phyloP scores from a whole-genome alignment of 345 rosid genomes.

The Gossypium longicalyx region DNA sequence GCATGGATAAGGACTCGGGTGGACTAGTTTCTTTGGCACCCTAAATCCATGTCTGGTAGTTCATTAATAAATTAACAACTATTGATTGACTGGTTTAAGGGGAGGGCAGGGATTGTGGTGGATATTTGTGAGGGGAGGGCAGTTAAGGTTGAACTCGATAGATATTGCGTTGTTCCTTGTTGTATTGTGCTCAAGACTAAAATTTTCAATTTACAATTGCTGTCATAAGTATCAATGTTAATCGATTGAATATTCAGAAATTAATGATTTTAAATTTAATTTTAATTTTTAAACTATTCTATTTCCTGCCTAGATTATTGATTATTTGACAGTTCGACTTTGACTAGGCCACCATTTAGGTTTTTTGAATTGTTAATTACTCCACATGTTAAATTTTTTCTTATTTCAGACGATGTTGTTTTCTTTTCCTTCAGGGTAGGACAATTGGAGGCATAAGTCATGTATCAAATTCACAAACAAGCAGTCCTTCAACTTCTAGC shows the following conservation, averaged over 20 bases:
- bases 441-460: conserved; percentile 43
- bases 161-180: background rate
- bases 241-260: background rate
- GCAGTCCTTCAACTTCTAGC: conserved; percentile 40
- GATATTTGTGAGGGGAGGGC: background rate
- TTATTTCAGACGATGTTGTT: background rate
- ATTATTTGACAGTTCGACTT: background rate
- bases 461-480: conserved; percentile 32
- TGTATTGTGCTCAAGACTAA: background rate
- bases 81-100: background rate
- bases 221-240: background rate
- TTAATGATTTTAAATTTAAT: background rate
- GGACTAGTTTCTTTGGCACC: background rate
- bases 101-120: background rate
- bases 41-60: background rate
- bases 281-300: too few relatives aligned
- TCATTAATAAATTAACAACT: background rate
- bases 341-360: background rate
- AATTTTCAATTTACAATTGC: background rate
- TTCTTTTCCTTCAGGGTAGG: conserved; percentile 50
- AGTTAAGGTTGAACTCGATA: background rate
- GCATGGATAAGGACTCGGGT: background rate
- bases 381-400: background rate
- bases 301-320: background rate
- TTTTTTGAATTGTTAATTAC: background rate